Evolutionary conservation across 2,329 filamentous ascomycete genomes (phyloP), one percentile per base, ranked within the genome.

Genomic region (Zymoseptoria brevis): DNA sequence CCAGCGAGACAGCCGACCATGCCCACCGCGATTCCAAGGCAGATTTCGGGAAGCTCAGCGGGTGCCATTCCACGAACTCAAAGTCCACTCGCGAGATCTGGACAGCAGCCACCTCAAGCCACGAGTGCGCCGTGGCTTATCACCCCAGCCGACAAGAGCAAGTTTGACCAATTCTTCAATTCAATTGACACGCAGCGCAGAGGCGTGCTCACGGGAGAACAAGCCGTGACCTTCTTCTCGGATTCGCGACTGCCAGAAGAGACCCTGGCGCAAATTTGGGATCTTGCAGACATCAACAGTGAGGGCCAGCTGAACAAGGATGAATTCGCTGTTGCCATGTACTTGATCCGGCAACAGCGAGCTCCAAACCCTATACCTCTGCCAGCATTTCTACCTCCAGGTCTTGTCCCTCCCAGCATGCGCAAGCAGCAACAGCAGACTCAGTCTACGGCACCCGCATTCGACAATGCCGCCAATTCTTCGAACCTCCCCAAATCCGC

Each of bases 241-340:
- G 91, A 96, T 74, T 96, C 93, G 0, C 88, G 89, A 59, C 81
- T 99, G 13, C 84, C 90, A 0, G 93, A 97, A 71, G 93, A 96
- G 68, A 85, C 84, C 8, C 79, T 99, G 56, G 94, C 94, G 29
- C 89, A 95, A 68, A 96, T 99, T 64, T 99, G 94, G 94, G 94
- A 99, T 73, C 83, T 99, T 29, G 88, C 94, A 13, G 94, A 99
- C 75, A 90, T 96, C 74, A 90, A 90, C 70, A 94, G 90, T 7
- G 88, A 92, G 66, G 94, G 94, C 9, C 87, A 88, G 59, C 79
- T 99, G 58, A 91, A 83, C 53, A 85, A 84, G 67, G 94, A 99
- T 66, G 92, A 96, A 68, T 99, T 99, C 71, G 91, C 94, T 0
- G 91, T 99, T 53, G 93, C 94, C 56, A 96, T 99, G 92, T 95